Conservation (phyloP, 2,329 filamentous ascomycete genomes). For the Neonectria faginata region DNA sequence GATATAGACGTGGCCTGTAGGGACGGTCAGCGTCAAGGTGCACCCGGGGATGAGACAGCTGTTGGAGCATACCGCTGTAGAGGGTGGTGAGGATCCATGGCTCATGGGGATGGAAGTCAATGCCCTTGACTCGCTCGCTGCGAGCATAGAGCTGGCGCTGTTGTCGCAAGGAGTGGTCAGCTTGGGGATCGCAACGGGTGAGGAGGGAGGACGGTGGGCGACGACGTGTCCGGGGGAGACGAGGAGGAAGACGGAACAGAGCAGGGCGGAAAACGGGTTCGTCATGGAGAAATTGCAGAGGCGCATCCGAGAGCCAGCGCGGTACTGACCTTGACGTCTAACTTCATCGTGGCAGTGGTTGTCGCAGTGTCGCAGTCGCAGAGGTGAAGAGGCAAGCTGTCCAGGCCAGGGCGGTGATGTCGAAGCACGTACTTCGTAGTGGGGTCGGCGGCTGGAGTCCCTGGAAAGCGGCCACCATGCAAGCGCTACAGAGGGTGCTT, state of each 20-base stretch:
- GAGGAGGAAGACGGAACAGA: not conserved
- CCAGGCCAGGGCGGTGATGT: constrained; percentile 46
- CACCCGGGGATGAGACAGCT: not conserved
- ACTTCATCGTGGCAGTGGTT: constrained; percentile 52
- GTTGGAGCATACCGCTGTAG: constrained; percentile 80
- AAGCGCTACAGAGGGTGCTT: constrained; percentile 29
- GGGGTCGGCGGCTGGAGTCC: constrained; percentile 45
- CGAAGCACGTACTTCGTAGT: constrained; percentile 37
- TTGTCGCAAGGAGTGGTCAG: constrained; percentile 43
- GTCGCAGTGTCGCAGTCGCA: constrained; percentile 42
- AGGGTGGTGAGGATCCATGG: constrained; percentile 97
- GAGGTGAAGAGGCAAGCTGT: constrained; percentile 47
- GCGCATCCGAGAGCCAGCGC: constrained; percentile 17
- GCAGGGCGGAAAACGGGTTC: not conserved
- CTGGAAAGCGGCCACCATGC: constrained; percentile 44
- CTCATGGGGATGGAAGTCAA: constrained; percentile 97
- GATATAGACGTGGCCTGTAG: constrained; percentile 92
- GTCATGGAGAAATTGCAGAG: not conserved
- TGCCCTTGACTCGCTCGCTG: constrained; percentile 95
- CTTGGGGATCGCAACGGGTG: constrained; percentile 33
- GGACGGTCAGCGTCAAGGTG: constrained; percentile 25
- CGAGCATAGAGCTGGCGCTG: constrained; percentile 71
- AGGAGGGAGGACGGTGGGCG: constrained; percentile 12
- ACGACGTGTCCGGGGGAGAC: not conserved
- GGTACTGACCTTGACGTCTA: constrained; percentile 56